Percentiles rank a stretch among this genome's conserved stretches.
These are phyloP conservation scores for Moesziomyces antarcticus DNA, from an alignment of 1,284 basidiomycete species.

Conservation along the genomic window DNA sequence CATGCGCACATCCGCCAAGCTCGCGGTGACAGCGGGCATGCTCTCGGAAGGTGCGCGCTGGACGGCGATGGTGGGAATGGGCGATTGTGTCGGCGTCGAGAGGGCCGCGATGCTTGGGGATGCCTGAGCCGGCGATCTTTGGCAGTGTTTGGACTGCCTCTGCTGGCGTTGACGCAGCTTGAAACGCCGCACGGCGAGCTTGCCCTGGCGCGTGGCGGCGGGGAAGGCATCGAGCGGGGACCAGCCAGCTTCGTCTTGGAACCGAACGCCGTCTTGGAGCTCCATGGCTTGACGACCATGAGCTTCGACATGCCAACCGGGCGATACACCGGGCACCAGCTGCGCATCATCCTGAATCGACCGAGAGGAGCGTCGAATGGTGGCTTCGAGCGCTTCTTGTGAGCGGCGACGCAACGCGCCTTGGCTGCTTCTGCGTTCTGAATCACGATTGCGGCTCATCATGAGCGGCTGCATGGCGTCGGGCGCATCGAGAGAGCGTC, in stretches of 20 bases:
- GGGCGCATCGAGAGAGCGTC: slow-evolving; percentile 18
- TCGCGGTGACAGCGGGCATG: not conserved
- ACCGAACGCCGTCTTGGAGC: slow-evolving; percentile 40
- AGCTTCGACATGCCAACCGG: slow-evolving; percentile 55
- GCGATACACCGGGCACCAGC: slow-evolving; percentile 47
- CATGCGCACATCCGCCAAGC: slow-evolving; percentile 14
- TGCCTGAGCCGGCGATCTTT: not conserved
- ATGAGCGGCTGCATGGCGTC: slow-evolving; percentile 46
- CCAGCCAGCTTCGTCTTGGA: slow-evolving; percentile 51
- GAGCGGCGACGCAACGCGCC: slow-evolving; percentile 21
- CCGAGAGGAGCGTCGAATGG: slow-evolving; percentile 8
- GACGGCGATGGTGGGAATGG: slow-evolving; percentile 16
- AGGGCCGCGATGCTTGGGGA: too few relatives aligned
- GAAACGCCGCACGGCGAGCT: slow-evolving; percentile 28
- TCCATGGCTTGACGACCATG: slow-evolving; percentile 50
- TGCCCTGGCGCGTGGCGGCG: slow-evolving; percentile 31
- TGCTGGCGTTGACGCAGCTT: slow-evolving; percentile 17
- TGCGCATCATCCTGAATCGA: slow-evolving; percentile 8
- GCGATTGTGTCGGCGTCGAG: not conserved
- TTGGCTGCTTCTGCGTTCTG: slow-evolving; percentile 23
- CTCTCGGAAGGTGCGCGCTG: not conserved
- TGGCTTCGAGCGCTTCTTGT: slow-evolving; percentile 13
- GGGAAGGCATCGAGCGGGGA: slow-evolving; percentile 50
- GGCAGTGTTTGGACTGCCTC: slow-evolving; percentile 6
- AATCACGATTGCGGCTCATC: slow-evolving; percentile 43